These are phyloP conservation scores for Jackrogersella minutella DNA, from an alignment of 495 filamentous ascomycete species.

Conservation along the genomic window DNA sequence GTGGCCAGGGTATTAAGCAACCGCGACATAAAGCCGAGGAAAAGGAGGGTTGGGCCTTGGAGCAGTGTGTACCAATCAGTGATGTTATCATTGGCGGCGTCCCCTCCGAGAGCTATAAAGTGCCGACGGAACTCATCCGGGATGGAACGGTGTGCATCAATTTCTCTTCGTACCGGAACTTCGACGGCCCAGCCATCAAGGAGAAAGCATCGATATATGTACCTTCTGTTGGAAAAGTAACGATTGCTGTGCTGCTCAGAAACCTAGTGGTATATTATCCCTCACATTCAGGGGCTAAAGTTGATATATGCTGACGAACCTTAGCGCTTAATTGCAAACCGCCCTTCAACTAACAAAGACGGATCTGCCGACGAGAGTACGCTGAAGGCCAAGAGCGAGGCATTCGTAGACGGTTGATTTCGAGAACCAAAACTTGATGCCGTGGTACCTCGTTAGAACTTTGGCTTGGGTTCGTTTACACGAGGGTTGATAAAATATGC, in stretches of 20 bases:
- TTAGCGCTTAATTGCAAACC: slow-evolving; percentile 55
- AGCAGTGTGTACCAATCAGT: slow-evolving; percentile 82
- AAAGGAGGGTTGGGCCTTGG: slow-evolving; percentile 73
- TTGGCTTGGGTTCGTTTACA: background rate
- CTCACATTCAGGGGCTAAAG: background rate
- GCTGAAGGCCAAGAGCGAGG: slow-evolving; percentile 48
- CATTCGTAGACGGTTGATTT: slow-evolving; percentile 39
- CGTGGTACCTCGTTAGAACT: background rate
- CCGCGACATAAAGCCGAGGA: slow-evolving; percentile 84
- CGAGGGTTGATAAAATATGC: slow-evolving; percentile 8
- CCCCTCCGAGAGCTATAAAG: slow-evolving; percentile 85
- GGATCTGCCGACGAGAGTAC: slow-evolving; percentile 42
- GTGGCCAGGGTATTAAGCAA: slow-evolving; percentile 83
- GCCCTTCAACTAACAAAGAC: slow-evolving; percentile 43
- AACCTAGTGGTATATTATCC: slow-evolving; percentile 79
- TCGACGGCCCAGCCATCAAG: slow-evolving; percentile 79
- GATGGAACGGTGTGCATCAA: slow-evolving; percentile 97
- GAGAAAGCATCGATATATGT: slow-evolving; percentile 97
- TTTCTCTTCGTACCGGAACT: slow-evolving; percentile 97
- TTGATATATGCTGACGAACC: slow-evolving; percentile 3
- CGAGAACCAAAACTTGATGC: background rate
- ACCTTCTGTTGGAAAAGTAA: slow-evolving; percentile 96
- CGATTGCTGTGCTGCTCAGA: slow-evolving; percentile 86
- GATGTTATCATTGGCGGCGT: slow-evolving; percentile 96
- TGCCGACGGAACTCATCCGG: slow-evolving; percentile 79